Base-by-base conservation (phyloP, 805 yeast genomes). In the Yarrowia sp. region DNA sequence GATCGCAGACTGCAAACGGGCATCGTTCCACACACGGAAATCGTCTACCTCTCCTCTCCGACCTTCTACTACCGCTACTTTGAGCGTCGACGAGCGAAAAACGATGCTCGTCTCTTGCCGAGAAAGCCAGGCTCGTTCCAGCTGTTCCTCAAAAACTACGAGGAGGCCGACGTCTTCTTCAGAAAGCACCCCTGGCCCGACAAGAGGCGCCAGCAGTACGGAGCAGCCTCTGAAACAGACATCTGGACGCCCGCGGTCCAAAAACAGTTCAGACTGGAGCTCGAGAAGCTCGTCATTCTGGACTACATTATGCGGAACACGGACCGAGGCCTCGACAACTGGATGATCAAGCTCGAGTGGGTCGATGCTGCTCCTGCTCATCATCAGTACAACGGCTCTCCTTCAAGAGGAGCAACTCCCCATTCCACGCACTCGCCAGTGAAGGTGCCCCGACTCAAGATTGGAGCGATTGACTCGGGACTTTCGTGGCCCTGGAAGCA, bases 401-500 rank as follows among this genome's bases (percentile, higher is more conserved):
- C 39, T 13, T 44, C 62, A 67, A 65, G 39, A 27, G 44, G 51
- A 6, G 21, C 61, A 5, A 41, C 46, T 1, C 60, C 67, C 1
- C 58, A 46, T 14, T 46, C 53, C 0, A 29, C 53, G 18, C 58
- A 39, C 24, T 55, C 46, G 10, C 29, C 47, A 6, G 41, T 49
- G 6, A 69, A 71, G 64, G 65, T 65, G 14, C 86, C 86, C 0
- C 62, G 39, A 0, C 63, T 87, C 13, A 78, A 75, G 56, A 76
- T 87, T 29, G 90, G 89, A 2, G 93, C 92, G 0, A 87, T 87
- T 46, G 92, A 87, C 68, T 85, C 88, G 14, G 91, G 91, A 0
- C 74, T 87, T 29, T 79, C 91, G 0, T 86, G 84, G 67, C 92
- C 93, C 5, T 87, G 90, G 90, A 86, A 87, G 68, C 90, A 86